These are phyloP conservation scores for Acer campestre DNA, from an alignment of 345 rosid species.

Conservation along the genomic window DNA sequence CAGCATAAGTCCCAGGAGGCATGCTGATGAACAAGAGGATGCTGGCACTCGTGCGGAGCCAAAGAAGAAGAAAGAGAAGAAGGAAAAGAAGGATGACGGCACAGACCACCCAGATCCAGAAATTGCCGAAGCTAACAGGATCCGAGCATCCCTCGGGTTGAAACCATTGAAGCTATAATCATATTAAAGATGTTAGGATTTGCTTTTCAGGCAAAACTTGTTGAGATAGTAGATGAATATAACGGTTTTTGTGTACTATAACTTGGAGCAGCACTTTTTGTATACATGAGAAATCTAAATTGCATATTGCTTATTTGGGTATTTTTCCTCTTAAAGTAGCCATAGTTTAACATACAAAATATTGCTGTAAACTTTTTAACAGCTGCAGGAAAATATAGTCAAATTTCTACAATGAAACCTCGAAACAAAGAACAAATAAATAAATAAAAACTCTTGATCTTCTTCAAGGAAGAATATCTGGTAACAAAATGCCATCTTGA, in stretches of 20 bases:
- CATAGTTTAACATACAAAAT: background rate
- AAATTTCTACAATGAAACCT: background rate
- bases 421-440: background rate
- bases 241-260: background rate
- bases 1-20: constrained; percentile 55
- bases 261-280: background rate
- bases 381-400: background rate
- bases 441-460: too few species aligned
- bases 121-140: constrained; percentile 87
- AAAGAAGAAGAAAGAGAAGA: constrained; percentile 79
- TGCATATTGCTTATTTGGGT: background rate
- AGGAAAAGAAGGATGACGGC: constrained; percentile 77
- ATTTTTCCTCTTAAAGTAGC: background rate
- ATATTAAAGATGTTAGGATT: background rate
- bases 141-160: constrained; percentile 74
- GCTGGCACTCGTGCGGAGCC: constrained; percentile 52
- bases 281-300: background rate
- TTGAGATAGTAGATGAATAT: background rate
- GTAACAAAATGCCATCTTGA: constrained; percentile 44
- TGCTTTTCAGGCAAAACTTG: background rate
- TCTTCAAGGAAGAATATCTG: constrained; percentile 30
- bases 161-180: constrained; percentile 55
- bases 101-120: constrained; percentile 87
- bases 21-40: constrained; percentile 42
- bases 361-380: background rate